Evolutionary conservation across 768 basidiomycete species (phyloP), one percentile per base, ranked within the genome.

Genomic region (Aureoboletus auriporus): DNA sequence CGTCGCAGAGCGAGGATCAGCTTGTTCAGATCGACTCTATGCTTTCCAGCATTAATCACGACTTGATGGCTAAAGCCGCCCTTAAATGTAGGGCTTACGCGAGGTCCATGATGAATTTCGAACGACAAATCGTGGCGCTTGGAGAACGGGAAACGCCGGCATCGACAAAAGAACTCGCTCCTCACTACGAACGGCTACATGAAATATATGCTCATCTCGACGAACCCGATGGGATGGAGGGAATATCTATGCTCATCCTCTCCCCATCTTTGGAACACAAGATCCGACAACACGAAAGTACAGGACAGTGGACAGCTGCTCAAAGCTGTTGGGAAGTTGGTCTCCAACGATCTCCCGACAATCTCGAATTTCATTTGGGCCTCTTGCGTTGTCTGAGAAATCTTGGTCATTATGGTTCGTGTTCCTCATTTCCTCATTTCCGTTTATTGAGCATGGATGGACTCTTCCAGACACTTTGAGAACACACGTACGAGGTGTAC

Each of bases 181-280:
- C 50, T 9, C 53, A 89, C 61, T 97, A 92, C 63, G 96, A 98
- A 59, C 82, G 83, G 14, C 72, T 99, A 7, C 96, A 99, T 58
- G 86, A 96, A 66, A 94, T 98, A 51, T 99, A 99, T 65, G 86
- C 95, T 11, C 82, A 93, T 48, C 75, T 99, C 7, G 93, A 99
- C 64, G 93, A 99, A 66, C 96, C 96, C 0, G 96, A 99, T 68
- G 96, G 96, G 13, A 99, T 99, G 96, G 94, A 97, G 69, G 96
- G 96, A 1, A 78, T 98, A 29, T 96, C 96, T 0, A 83, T 88
- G 6, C 70, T 88, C 57, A 88, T 98, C 47, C 69, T 97, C 11
- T 82, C 88, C 0, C 96, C 96, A 0, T 89, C 90, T 4, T 67
- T 98, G 40, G 91, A 97, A 55, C 92, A 96, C 66, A 93, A 96